A percentile compares a stretch with the other conserved stretches of the same genome.
Evolutionary conservation across 2,329 filamentous ascomycete species (phyloP).

Genomic region (Elsinoe arachidis): DNA sequence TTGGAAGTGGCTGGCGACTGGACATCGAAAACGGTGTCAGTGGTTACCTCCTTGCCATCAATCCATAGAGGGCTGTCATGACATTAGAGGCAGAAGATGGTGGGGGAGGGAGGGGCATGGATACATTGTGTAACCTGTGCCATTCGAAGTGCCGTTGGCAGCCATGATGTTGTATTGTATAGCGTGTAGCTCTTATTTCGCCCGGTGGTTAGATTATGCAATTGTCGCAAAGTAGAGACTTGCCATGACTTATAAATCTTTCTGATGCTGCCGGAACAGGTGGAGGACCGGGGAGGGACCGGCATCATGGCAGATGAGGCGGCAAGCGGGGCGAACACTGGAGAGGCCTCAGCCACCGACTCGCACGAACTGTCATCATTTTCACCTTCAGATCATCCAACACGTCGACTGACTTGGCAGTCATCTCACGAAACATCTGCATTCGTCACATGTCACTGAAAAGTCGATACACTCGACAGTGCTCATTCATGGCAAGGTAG

Average conservation of each 20-base stretch:
- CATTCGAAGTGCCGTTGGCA: background rate
- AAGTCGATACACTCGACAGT: no score
- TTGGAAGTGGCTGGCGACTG: constrained; percentile 45
- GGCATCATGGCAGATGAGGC: background rate
- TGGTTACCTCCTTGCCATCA: constrained; percentile 36
- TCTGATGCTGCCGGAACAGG: background rate
- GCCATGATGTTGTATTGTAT: background rate
- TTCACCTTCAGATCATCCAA: no score
- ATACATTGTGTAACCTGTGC: constrained; percentile 20
- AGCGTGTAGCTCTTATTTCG: background rate
- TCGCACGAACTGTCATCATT: background rate
- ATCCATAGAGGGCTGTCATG: constrained; percentile 31
- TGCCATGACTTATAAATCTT: background rate
- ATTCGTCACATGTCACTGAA: no score
- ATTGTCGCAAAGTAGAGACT: background rate
- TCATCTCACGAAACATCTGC: no score
- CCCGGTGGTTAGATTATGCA: background rate
- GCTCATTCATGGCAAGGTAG: constrained; percentile 1
- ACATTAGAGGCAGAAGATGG: background rate
- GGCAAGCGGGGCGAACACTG: background rate
- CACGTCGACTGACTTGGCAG: no score
- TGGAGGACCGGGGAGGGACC: background rate
- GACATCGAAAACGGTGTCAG: constrained; percentile 44
- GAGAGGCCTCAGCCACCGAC: background rate
- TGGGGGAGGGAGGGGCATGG: background rate